Evolutionary conservation across 805 yeast species (phyloP).

Genomic region (Candida mattraensis): DNA sequence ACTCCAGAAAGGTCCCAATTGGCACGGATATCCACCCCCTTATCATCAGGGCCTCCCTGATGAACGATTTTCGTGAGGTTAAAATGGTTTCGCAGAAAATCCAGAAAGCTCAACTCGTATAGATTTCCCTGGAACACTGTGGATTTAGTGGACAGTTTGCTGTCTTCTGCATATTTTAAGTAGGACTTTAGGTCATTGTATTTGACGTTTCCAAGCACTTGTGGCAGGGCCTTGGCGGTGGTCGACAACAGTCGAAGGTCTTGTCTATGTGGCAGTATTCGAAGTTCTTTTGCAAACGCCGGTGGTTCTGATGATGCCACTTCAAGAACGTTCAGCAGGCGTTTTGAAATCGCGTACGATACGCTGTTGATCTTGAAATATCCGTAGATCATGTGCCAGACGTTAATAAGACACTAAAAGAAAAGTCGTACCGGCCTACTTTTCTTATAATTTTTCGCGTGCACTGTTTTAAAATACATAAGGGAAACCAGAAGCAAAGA

Average conservation of each 20-base stretch:
- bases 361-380: too few species aligned
- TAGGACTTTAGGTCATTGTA: conserved; percentile 36
- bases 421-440: too few species aligned
- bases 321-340: conserved; percentile 5
- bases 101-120: conserved; percentile 49
- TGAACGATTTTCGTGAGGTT: conserved; percentile 39
- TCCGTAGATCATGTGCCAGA: too few species aligned
- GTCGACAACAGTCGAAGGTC: neutral
- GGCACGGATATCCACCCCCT: conserved; percentile 57
- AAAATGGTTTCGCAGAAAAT: conserved; percentile 39
- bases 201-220: conserved; percentile 20
- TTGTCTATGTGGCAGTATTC: conserved; percentile 5
- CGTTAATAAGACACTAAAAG: too few species aligned
- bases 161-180: conserved; percentile 32
- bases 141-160: conserved; percentile 42
- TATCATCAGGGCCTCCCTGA: conserved; percentile 57
- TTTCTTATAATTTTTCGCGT: too few species aligned
- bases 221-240: conserved; percentile 2
- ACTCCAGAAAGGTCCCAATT: conserved; percentile 41
- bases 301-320: conserved; percentile 14
- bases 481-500: too few species aligned
- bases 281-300: conserved; percentile 10
- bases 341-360: conserved; percentile 1
- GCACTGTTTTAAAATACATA: too few species aligned
- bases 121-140: conserved; percentile 55